These are phyloP conservation scores for Penicillium psychrosexuale DNA, from an alignment of 2,329 filamentous ascomycete species.

Conservation along the genomic window DNA sequence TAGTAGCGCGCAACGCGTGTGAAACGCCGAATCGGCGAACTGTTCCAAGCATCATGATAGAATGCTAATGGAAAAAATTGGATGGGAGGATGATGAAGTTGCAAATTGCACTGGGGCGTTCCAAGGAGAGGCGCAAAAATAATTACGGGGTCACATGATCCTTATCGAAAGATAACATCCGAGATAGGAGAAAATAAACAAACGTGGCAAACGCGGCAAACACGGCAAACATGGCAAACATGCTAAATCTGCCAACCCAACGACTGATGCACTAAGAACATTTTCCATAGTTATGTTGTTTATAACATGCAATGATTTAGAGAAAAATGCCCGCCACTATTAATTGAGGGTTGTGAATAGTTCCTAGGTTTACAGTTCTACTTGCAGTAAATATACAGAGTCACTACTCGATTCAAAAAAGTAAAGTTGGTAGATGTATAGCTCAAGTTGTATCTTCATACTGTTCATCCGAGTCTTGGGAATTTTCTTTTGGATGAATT, in stretches of 20 bases:
- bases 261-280: too few species aligned
- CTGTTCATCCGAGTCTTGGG: too few species aligned
- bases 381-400: too few species aligned
- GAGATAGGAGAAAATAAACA: conserved; percentile 1
- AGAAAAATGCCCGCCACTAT: too few species aligned
- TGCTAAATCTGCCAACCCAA: neutral
- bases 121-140: conserved; percentile 22
- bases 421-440: too few species aligned
- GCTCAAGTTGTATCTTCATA: too few species aligned
- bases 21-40: conserved; percentile 40
- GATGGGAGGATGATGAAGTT: conserved; percentile 7
- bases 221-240: neutral
- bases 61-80: conserved; percentile 6
- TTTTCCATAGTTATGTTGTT: too few species aligned
- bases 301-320: too few species aligned
- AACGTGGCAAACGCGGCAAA: conserved; percentile 3
- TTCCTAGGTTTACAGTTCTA: too few species aligned
- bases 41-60: conserved; percentile 37
- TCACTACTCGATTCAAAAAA: too few species aligned
- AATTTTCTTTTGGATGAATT: too few species aligned
- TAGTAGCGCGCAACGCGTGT: conserved; percentile 37
- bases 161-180: conserved; percentile 20
- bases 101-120: conserved; percentile 10
- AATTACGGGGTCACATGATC: conserved; percentile 20
- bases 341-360: too few species aligned